phyloP scores from a whole-genome alignment of 192 early-diverging fungal genomes.

The Backusella liffmaniae region DNA sequence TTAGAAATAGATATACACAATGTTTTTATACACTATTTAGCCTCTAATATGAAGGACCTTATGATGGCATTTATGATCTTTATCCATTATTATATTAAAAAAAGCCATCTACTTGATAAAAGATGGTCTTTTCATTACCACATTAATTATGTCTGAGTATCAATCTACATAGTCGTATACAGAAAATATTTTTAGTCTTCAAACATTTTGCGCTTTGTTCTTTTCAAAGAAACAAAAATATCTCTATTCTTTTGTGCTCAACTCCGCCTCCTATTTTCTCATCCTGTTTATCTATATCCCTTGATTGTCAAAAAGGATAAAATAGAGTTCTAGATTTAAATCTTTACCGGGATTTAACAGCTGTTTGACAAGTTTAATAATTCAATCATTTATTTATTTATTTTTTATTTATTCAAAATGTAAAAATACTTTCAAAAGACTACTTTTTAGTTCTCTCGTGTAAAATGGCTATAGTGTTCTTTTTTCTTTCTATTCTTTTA shows the following conservation, averaged over 20 bases:
- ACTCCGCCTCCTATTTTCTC: not conserved
- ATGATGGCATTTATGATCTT: not conserved
- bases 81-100: not conserved
- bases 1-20: not conserved
- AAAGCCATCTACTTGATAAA: not conserved
- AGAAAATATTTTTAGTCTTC: not conserved
- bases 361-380: constrained; percentile 1
- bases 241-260: not conserved
- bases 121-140: not conserved
- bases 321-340: constrained; percentile 3
- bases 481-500: not conserved
- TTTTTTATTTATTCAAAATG: not conserved
- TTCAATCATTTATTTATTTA: not conserved
- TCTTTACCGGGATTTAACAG: not conserved
- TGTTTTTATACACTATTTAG: not conserved
- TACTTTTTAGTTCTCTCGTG: not conserved
- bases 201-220: not conserved
- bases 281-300: not conserved
- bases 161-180: not conserved
- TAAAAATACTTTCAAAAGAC: not conserved
- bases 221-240: not conserved
- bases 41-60: not conserved
- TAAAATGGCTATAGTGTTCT: not conserved
- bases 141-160: not conserved
- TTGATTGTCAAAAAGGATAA: not conserved